Evolutionary conservation across 306 rosid genomes (phyloP).

Genomic region (Coriaria nepalensis): DNA sequence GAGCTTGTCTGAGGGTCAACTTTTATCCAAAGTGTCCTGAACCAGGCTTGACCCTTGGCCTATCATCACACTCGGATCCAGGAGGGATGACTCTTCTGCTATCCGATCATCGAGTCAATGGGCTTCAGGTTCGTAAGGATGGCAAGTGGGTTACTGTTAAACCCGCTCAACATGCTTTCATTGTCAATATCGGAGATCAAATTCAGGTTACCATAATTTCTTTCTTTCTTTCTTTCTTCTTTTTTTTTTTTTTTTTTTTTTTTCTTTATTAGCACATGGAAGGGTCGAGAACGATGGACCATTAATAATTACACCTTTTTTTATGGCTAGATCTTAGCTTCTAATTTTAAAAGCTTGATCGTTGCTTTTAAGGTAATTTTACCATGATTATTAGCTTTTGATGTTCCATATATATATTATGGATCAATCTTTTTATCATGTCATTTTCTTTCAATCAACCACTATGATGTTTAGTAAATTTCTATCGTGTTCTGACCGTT

Average conservation of each 20-base stretch:
- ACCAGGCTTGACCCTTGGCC: conserved; percentile 65
- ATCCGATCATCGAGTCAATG: conserved; percentile 45
- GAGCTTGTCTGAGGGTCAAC: conserved; percentile 80
- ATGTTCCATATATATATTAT: no score
- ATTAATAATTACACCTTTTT: no score
- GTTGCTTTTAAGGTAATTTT: no score
- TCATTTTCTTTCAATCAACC: no score
- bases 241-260: background rate
- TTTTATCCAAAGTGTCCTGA: conserved; percentile 69
- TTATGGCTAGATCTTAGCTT: no score
- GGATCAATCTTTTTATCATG: no score
- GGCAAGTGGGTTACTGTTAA: conserved; percentile 66
- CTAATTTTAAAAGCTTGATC: no score
- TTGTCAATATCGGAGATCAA: conserved; percentile 89
- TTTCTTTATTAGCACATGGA: background rate
- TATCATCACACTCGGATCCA: conserved; percentile 85
- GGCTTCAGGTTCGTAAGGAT: conserved; percentile 64
- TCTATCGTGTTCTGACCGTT: no score
- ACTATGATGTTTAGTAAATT: no score
- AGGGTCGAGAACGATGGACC: no score
- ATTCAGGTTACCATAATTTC: conserved; percentile 40
- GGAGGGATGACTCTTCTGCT: conserved; percentile 71
- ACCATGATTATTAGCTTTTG: no score
- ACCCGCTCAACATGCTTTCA: conserved; percentile 61
- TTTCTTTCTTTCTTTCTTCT: background rate